Conservation (phyloP, 2,329 filamentous ascomycete genomes). For the Colletotrichum eleusines region DNA sequence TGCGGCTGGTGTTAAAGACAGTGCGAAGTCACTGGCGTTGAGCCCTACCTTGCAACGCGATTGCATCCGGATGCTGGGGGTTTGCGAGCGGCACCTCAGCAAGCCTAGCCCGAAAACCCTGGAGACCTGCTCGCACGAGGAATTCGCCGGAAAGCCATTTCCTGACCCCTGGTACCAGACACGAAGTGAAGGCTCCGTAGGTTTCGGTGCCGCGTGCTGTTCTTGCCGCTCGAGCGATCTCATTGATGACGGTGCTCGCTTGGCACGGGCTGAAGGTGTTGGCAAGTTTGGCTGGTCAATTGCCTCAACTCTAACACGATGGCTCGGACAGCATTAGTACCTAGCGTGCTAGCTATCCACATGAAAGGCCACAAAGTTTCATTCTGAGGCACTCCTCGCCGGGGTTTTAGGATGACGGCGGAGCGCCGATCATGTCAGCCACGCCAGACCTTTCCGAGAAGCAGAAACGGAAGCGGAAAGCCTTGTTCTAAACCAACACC, state of each 20-base stretch:
- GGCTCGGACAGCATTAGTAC: slow-evolving; percentile 7
- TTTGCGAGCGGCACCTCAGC: not conserved
- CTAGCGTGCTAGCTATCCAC: slow-evolving; percentile 4
- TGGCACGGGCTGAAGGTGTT: slow-evolving; percentile 24
- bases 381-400: not conserved
- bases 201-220: slow-evolving; percentile 17
- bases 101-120: not conserved
- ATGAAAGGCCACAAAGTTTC: not conserved
- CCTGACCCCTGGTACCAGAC: not conserved
- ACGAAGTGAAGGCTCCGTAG: not conserved
- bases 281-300: slow-evolving; percentile 21
- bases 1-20: not conserved
- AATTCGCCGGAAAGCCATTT: not conserved
- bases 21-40: slow-evolving; percentile 1
- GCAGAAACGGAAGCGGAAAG: not conserved
- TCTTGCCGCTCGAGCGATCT: slow-evolving; percentile 19
- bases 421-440: not conserved
- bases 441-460: not conserved
- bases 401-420: not conserved
- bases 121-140: not conserved
- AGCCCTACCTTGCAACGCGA: not conserved
- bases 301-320: not conserved
- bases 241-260: not conserved
- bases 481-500: not conserved
- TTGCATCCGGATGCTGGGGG: not conserved